phyloP scores from a whole-genome alignment of 2,329 filamentous ascomycete species.

The Ceratocystis variospora region DNA sequence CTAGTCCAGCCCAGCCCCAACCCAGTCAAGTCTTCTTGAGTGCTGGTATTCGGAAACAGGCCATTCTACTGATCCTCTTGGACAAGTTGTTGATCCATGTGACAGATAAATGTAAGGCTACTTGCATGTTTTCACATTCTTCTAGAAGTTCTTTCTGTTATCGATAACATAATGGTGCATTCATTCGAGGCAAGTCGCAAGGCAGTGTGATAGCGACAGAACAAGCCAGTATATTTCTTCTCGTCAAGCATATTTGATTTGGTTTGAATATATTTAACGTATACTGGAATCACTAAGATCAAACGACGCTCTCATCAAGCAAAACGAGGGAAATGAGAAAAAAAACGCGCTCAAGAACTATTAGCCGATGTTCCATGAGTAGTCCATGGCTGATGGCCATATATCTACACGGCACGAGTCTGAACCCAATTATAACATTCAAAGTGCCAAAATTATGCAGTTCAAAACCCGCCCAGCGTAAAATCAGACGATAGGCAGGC shows the following conservation, averaged over 20 bases:
- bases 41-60: too few relatives aligned
- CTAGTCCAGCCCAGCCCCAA: too few relatives aligned
- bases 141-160: background rate
- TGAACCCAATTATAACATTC: background rate
- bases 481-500: slow-evolving; percentile 6
- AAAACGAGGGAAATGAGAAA: background rate
- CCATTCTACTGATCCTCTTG: too few relatives aligned
- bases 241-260: too few relatives aligned
- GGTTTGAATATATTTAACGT: too few relatives aligned
- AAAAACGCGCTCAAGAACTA: background rate
- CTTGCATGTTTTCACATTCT: background rate
- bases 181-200: background rate
- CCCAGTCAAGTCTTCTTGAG: too few relatives aligned
- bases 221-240: too few relatives aligned
- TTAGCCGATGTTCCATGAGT: background rate
- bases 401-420: background rate
- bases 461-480: background rate
- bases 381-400: too few relatives aligned
- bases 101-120: background rate
- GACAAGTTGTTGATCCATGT: too few relatives aligned
- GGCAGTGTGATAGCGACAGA: too few relatives aligned
- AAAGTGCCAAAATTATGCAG: background rate
- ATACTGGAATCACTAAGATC: too few relatives aligned
- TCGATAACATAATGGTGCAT: background rate
- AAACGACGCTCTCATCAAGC: too few relatives aligned